Percentiles rank a stretch among this genome's conserved stretches.
These are phyloP conservation scores for Brassica nigra DNA, from an alignment of 345 rosid species.

Conservation along the genomic window DNA sequence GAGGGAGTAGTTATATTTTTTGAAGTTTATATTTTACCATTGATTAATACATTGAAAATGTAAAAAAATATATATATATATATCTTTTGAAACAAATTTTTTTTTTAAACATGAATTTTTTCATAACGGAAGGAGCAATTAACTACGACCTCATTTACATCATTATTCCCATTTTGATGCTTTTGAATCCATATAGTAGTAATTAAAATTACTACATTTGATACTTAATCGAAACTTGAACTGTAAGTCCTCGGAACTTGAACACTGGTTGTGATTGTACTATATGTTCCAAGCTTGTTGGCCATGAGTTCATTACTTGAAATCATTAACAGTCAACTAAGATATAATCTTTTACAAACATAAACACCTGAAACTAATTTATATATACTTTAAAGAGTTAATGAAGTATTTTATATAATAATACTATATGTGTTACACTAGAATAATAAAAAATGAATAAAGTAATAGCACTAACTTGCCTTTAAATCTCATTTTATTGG, in stretches of 20 bases:
- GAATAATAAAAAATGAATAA: too few species aligned
- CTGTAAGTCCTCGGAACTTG: slow-evolving; percentile 38
- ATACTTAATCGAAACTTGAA: slow-evolving; percentile 21
- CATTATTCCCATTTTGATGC: slow-evolving; percentile 8
- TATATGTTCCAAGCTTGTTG: slow-evolving; percentile 40
- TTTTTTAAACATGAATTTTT: too few species aligned
- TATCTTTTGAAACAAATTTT: too few species aligned
- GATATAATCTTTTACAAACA: neutral
- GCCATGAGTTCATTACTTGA: slow-evolving; percentile 28
- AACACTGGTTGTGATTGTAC: slow-evolving; percentile 25
- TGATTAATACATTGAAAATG: too few species aligned
- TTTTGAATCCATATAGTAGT: neutral
- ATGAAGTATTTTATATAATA: too few species aligned
- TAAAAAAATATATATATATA: too few species aligned
- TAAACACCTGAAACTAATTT: neutral
- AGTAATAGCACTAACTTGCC: too few species aligned
- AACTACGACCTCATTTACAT: neutral
- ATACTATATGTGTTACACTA: too few species aligned
- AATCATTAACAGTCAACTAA: slow-evolving; percentile 4
- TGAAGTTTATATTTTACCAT: too few species aligned
- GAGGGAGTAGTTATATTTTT: too few species aligned
- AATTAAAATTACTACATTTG: neutral
- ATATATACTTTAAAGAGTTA: neutral
- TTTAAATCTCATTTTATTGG: too few species aligned
- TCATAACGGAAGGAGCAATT: neutral